Base-by-base conservation (phyloP, 371 early-diverging fungal species). In the Umbelopsis sp. region DNA sequence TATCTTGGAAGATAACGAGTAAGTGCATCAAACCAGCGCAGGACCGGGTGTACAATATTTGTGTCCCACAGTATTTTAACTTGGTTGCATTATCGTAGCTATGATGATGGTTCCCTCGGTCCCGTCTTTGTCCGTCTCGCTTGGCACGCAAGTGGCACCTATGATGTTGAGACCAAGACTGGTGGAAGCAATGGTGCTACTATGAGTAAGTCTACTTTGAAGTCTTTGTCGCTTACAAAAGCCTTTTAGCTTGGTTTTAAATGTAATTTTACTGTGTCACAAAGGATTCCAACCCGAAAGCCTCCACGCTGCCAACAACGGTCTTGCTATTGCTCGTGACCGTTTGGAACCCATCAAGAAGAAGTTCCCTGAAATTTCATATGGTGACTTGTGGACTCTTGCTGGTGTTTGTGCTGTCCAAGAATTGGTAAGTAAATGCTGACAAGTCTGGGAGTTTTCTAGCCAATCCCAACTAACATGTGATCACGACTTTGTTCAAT, bases 61-160 rank as follows among this genome's bases (percentile, higher is more conserved):
- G 25, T 24, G 37, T n/a, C 20, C 50, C 45, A 53, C 12, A 50
- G 63, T 25, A 10, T 37, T 22, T n/a, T 18, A 50, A 41, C 32
- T 50, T 20, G 41, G 5, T 14, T 20, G 38, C n/a, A 35, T 62
- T 45, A 18, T 50, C 57, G 29, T 69, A 80, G 80, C 79, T 95
- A 93, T 70, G 98, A 98, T 77, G 97, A 98, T 74, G 97, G 97
- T 65, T 91, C 91, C 29, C 87, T 89, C 74, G 96, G 94, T 5
- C 97, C 97, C 16, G 88, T 98, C 22, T 85, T 98, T 67, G 80
- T 97, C 50, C 94, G 94, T 51, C 87, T 94, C 25, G 96, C 97
- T 10, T 96, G 96, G 97, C 98, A 98, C 82, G 88, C 95, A 9
- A 87, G 96, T 52, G 98, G 98, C 22, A 98, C 97, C 44, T 97